Evolutionary conservation across 208 protist species (phyloP).

Genomic region (Trypanosoma caninum): DNA sequence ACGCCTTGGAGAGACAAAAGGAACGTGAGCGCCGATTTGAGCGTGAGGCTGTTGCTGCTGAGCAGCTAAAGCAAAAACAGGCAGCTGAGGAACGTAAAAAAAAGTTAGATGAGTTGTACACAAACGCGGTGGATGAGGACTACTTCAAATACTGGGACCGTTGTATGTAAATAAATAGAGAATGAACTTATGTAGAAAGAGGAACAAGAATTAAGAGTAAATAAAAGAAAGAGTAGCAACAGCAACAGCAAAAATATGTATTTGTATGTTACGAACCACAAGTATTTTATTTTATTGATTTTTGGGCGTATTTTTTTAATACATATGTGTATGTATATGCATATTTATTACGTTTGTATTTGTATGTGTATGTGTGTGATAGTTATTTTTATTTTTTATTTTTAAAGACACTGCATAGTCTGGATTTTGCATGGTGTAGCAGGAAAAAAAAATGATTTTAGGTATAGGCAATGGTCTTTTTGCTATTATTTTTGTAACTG

Average conservation of each 20-base stretch:
- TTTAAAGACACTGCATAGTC: not conserved
- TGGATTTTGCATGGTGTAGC: not conserved
- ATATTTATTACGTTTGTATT: slow-evolving; percentile 2
- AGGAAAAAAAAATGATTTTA: slow-evolving; percentile 38
- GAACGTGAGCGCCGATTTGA: slow-evolving; percentile 77
- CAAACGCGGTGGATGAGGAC: slow-evolving; percentile 86
- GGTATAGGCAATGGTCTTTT: slow-evolving; percentile 77
- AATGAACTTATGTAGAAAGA: not conserved
- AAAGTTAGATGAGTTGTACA: slow-evolving; percentile 76
- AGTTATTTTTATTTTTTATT: slow-evolving; percentile 6
- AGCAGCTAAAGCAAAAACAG: slow-evolving; percentile 59
- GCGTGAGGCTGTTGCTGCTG: slow-evolving; percentile 49
- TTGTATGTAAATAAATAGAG: slow-evolving; percentile 42
- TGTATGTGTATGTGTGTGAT: not conserved
- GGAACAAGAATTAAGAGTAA: not conserved
- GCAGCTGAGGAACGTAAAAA: slow-evolving; percentile 48
- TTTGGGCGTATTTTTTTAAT: slow-evolving; percentile 6
- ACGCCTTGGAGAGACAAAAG: slow-evolving; percentile 81
- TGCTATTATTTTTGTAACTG: slow-evolving; percentile 52
- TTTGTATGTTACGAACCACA: not conserved
- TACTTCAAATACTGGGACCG: slow-evolving; percentile 91
- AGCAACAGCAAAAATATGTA: not conserved
- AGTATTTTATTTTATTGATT: slow-evolving; percentile 22
- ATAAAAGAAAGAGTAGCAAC: not conserved
- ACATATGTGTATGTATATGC: not conserved